Base-by-base conservation (phyloP, 345 rosid genomes). In the Citrus maxima region DNA sequence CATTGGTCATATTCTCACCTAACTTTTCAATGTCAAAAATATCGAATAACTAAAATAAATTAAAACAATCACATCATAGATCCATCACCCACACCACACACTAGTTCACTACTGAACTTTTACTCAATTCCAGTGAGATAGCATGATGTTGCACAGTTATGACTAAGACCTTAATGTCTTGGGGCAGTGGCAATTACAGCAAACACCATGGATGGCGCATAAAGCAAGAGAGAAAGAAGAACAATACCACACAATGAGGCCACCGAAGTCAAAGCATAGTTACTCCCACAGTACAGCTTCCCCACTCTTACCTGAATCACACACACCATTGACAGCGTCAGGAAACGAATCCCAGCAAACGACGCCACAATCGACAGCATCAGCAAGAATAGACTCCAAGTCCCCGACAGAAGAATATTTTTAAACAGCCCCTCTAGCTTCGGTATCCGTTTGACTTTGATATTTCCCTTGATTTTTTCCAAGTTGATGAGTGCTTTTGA, bases 231-330 rank as follows among this genome's bases (percentile, higher is more conserved):
- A 21, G 80, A 80, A 10, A 85, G 59, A n/a, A 34, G 5, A 12
- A 83, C 80, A 66, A 87, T 69, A 2, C 80, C 82, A 0, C 81
- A 70, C 34, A 87, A 77, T 21, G 66, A 35, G 2, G 63, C 64
- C 4, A 72, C 62, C 0, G 88, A 80, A 35, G 51, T 28, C 12
- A 80, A 35, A 2, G 84, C 65, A 34, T 75, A 22, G 10, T 24
- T 35, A 16, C 81, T 80, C 19, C 80, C 49, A 38, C 82, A 83
- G 0, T 78, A 22, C 22, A 84, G 25, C 82, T 49, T 79, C 70
- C 88, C 88, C 0, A 87, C 74, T 78, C 66, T 83, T 6, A 84
- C 74, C 70, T 84, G 80, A 13, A 88, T 81, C 27, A 87, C 83
- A 56, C 82, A 34, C 0, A 82, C 77, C 83, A 87, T 81, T 16